phyloP scores from a whole-genome alignment of 345 rosid genomes.

The Limnanthes douglasii region DNA sequence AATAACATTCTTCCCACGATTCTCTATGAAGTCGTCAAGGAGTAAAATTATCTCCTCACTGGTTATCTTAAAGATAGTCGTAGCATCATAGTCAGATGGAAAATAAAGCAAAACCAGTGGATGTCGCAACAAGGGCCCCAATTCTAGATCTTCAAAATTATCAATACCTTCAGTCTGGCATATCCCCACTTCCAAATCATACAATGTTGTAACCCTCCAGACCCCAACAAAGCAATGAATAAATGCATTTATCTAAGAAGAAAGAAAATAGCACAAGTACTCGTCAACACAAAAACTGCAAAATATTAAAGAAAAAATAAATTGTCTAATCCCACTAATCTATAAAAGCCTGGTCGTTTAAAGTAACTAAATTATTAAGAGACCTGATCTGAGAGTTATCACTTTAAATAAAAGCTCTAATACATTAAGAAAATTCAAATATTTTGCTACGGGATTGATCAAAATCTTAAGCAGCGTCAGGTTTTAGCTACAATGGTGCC shows the following conservation, averaged over 20 bases:
- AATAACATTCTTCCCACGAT: slow-evolving; percentile 18
- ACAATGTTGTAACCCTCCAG: slow-evolving; percentile 44
- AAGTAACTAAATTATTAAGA: too few relatives aligned
- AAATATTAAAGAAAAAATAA: not conserved
- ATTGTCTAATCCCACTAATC: not conserved
- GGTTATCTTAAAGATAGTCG: slow-evolving; percentile 41
- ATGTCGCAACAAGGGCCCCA: slow-evolving; percentile 68
- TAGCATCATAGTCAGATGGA: slow-evolving; percentile 20
- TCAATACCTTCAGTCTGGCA: slow-evolving; percentile 56
- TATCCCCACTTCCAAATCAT: slow-evolving; percentile 64
- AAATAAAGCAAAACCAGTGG: slow-evolving; percentile 60
- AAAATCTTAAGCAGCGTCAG: too few relatives aligned
- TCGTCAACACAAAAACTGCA: not conserved
- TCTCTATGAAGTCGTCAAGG: slow-evolving; percentile 31
- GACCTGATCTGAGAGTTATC: too few relatives aligned
- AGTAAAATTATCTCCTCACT: slow-evolving; percentile 35
- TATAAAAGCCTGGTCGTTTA: too few relatives aligned
- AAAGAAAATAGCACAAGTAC: not conserved
- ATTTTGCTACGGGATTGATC: too few relatives aligned
- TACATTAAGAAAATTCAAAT: too few relatives aligned
- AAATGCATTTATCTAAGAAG: slow-evolving; percentile 63
- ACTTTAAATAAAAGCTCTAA: too few relatives aligned
- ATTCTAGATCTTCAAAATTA: slow-evolving; percentile 43
- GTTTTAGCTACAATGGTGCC: not conserved
- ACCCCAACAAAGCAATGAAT: slow-evolving; percentile 75